A percentile compares a stretch with the other conserved stretches of the same genome.
These are phyloP conservation scores for Schwanniomyces vanrijiae DNA, from an alignment of 805 yeast species.

Conservation along the genomic window DNA sequence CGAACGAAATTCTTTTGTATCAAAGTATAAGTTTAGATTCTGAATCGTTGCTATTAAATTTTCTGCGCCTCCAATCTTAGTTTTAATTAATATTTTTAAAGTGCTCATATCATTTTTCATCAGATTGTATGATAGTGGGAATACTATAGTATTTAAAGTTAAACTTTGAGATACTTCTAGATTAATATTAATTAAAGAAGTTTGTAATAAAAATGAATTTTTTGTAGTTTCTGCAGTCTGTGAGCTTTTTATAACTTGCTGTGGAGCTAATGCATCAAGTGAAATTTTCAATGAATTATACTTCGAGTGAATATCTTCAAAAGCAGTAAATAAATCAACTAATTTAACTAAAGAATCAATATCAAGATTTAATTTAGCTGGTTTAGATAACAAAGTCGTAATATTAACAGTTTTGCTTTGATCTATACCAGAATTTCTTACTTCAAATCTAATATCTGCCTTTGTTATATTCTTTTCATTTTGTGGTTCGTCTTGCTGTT, in stretches of 20 bases:
- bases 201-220: conserved; percentile 34
- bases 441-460: conserved; percentile 57
- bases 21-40: conserved; percentile 24
- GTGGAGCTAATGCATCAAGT: conserved; percentile 3
- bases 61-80: conserved; percentile 6
- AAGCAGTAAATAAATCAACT: conserved; percentile 22
- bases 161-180: conserved; percentile 16
- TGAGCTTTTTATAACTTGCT: neutral
- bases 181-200: conserved; percentile 33
- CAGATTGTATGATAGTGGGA: conserved; percentile 48
- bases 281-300: conserved; percentile 11
- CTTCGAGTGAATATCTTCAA: conserved; percentile 22
- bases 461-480: conserved; percentile 12
- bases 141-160: conserved; percentile 24
- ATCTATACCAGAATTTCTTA: conserved; percentile 16
- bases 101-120: conserved; percentile 28
- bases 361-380: conserved; percentile 26
- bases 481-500: neutral
- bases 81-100: conserved; percentile 28
- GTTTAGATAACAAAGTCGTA: conserved; percentile 46
- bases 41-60: conserved; percentile 19
- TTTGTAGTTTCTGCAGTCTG: neutral
- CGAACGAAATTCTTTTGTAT: conserved; percentile 23
- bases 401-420: conserved; percentile 19
- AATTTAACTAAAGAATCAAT: conserved; percentile 21